Conservation (phyloP, 345 rosid species). For the Eucalyptus melliodora region DNA sequence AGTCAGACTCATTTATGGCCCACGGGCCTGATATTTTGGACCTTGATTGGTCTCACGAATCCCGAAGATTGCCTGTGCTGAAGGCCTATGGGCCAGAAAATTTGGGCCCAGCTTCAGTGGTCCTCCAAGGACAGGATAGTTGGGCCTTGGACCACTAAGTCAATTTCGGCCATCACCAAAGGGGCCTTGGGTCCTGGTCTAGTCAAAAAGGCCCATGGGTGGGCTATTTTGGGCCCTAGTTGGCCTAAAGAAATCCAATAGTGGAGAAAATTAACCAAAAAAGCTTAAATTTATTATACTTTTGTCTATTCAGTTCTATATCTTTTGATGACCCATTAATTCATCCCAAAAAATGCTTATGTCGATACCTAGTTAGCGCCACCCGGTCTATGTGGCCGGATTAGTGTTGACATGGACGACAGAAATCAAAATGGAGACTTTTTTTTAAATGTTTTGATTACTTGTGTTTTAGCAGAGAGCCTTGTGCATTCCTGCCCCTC, state of each 20-base stretch:
- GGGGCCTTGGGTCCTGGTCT: not conserved
- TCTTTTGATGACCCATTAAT: fast-evolving
- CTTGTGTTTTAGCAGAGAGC: too few relatives aligned
- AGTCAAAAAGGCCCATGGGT: not conserved
- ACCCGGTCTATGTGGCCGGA: fast-evolving
- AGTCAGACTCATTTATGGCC: not conserved
- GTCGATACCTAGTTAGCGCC: fast-evolving
- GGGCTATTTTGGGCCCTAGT: not conserved
- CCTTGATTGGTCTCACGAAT: not conserved
- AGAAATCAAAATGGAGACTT: fast-evolving
- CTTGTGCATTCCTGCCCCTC: fast-evolving
- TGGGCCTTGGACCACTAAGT: not conserved
- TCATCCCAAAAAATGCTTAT: fast-evolving
- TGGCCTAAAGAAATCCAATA: not conserved
- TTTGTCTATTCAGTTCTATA: fast-evolving
- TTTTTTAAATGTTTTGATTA: too few relatives aligned
- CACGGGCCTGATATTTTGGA: not conserved
- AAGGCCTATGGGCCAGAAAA: not conserved
- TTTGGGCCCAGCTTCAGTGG: fast-evolving
- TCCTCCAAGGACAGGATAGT: not conserved
- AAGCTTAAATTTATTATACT: fast-evolving
- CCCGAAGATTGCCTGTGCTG: fast-evolving
- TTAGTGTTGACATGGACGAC: fast-evolving
- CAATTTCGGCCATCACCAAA: not conserved
- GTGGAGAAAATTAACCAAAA: fast-evolving